A percentile compares a stretch with the other conserved stretches of the same genome.
These are phyloP conservation scores for Camellia sinensis DNA, from an alignment of 148 eudicot species.

Conservation along the genomic window DNA sequence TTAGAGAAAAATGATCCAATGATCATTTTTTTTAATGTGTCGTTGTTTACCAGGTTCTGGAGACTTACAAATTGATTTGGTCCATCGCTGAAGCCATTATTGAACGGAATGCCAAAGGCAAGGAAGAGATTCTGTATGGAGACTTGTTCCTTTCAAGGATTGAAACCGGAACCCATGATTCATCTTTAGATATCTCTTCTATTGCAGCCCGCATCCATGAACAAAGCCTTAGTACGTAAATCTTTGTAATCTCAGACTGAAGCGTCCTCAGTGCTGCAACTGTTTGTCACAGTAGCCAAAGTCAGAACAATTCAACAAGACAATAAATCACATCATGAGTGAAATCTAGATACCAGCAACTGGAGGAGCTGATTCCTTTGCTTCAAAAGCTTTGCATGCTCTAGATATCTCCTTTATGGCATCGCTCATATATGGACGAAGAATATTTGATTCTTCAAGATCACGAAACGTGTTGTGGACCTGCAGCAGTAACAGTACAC, in stretches of 20 bases:
- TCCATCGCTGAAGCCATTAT: slow-evolving; percentile 75
- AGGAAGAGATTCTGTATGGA: slow-evolving; percentile 75
- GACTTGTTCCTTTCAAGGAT: slow-evolving; percentile 90
- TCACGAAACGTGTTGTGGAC: slow-evolving; percentile 75
- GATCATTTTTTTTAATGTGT: neutral
- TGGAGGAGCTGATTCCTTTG: slow-evolving; percentile 88
- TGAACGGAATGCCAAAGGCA: slow-evolving; percentile 87
- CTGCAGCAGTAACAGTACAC: slow-evolving; percentile 33
- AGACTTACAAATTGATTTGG: slow-evolving; percentile 56
- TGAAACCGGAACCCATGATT: slow-evolving; percentile 90
- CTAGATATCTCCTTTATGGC: slow-evolving; percentile 80
- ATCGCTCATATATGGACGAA: slow-evolving; percentile 74
- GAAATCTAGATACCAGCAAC: slow-evolving; percentile 51
- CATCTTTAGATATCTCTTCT: slow-evolving; percentile 76
- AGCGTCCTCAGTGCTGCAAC: slow-evolving; percentile 72
- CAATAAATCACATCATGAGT: slow-evolving; percentile 9
- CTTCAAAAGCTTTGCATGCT: slow-evolving; percentile 89
- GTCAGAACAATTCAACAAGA: slow-evolving; percentile 21
- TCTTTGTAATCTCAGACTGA: slow-evolving; percentile 81
- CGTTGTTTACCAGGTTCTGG: neutral
- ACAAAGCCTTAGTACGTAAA: slow-evolving; percentile 83
- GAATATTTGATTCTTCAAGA: slow-evolving; percentile 84
- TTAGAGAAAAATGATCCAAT: too few species aligned
- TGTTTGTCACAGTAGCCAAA: slow-evolving; percentile 35
- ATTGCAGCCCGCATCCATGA: slow-evolving; percentile 89